Percentiles rank a stretch among this genome's conserved stretches.
Evolutionary conservation across 1,284 basidiomycete genomes (phyloP).

Genomic region (Marasmius tenuissimus): DNA sequence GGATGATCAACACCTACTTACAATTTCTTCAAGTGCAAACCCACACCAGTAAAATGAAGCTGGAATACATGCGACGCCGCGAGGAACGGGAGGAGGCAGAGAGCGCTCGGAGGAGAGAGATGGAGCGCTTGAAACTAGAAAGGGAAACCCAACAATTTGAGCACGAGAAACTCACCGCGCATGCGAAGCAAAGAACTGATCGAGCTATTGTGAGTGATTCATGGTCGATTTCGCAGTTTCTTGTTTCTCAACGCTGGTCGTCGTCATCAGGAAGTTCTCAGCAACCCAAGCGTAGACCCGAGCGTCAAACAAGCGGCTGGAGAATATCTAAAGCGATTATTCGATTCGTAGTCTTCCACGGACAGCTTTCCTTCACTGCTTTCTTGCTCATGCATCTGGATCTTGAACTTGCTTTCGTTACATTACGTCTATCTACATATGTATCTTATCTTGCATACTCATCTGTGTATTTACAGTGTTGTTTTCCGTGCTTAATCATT

Average conservation of each 20-base stretch:
- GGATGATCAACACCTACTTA: conserved; percentile 55
- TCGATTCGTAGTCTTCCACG: conserved; percentile 14
- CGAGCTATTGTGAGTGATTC: conserved; percentile 51
- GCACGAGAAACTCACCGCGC: conserved; percentile 47
- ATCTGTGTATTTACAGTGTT: no score
- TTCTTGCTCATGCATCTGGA: no score
- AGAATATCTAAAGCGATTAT: conserved; percentile 68
- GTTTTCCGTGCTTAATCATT: no score
- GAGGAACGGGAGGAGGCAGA: conserved; percentile 65
- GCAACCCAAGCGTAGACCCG: conserved; percentile 52
- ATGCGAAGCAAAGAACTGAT: conserved; percentile 57
- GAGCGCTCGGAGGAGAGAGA: conserved; percentile 43
- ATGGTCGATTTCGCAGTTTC: not conserved
- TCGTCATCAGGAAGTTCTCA: conserved; percentile 44
- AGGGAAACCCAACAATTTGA: conserved; percentile 54
- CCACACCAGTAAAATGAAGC: conserved; percentile 57
- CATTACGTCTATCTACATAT: no score
- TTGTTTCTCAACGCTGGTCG: not conserved
- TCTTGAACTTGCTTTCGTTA: no score
- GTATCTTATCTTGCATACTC: no score
- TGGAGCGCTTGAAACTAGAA: conserved; percentile 45
- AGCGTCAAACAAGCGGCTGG: conserved; percentile 63
- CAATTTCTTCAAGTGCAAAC: conserved; percentile 58
- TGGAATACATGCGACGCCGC: conserved; percentile 61
- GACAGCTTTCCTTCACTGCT: no score